These are phyloP conservation scores for Linderina pennispora DNA, from an alignment of 192 early-diverging fungal genomes.

Conservation along the genomic window DNA sequence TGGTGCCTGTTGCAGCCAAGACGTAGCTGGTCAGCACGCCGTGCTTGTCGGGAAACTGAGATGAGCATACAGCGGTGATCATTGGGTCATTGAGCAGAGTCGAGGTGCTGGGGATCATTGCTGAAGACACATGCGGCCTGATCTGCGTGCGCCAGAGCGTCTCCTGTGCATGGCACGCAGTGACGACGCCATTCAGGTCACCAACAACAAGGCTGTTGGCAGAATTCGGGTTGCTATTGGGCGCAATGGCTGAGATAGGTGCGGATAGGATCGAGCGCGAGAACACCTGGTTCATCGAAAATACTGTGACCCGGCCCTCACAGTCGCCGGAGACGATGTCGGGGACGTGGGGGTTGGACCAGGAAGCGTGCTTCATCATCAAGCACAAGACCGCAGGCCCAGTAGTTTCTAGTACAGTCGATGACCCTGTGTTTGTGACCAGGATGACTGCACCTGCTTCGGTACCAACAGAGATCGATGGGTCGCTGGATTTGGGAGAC, in stretches of 20 bases:
- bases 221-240: constrained; percentile 25
- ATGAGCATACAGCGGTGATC: constrained; percentile 21
- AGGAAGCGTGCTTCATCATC: too few species aligned
- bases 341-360: background rate
- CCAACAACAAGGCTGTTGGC: constrained; percentile 29
- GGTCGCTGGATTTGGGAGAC: too few species aligned
- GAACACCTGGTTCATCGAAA: constrained; percentile 21
- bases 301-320: constrained; percentile 24
- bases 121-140: background rate
- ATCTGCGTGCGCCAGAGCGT: constrained; percentile 28
- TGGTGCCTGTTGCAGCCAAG: constrained; percentile 13
- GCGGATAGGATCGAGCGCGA: constrained; percentile 28
- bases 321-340: constrained; percentile 34
- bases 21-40: constrained; percentile 37
- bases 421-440: too few species aligned
- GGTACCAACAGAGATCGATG: constrained; percentile 8
- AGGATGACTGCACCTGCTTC: background rate
- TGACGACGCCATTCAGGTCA: constrained; percentile 34
- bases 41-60: constrained; percentile 19
- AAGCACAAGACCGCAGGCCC: too few species aligned
- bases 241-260: constrained; percentile 23
- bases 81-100: too few species aligned
- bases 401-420: too few species aligned
- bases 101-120: background rate
- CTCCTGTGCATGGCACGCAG: constrained; percentile 24